Base-by-base conservation (phyloP, 768 basidiomycete genomes). In the Artomyces pyxidatus region DNA sequence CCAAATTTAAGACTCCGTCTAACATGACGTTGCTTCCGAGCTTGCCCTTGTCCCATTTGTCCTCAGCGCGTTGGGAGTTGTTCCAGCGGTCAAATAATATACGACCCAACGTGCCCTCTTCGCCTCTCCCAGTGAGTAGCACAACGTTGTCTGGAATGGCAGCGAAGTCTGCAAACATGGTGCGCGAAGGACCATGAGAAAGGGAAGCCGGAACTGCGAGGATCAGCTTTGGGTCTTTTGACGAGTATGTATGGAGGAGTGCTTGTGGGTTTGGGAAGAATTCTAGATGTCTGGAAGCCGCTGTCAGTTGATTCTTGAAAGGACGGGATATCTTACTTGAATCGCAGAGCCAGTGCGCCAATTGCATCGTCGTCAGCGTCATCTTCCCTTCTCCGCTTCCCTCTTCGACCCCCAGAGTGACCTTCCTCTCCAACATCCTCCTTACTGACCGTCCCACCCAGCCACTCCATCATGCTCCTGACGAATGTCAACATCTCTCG, bases 391-490 rank as follows among this genome's bases (percentile, higher is more conserved):
- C 61, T 68, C 57, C 61, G 71, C 37, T 76, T 73, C 32, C 76
- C 72, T 17, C 73, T 73, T 27, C 76, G 72, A 9, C 60, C 50
- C 19, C 57, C 56, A 4, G 45, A 49, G 23, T 72, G 73, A 6
- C 77, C 80, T 26, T 88, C 85, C 62, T 88, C 89, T 2, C 89
- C 85, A 1, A 89, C 86, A 53, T 95, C 92, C 58, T 93, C 90
- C 60, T 91, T 91, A 58, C 84, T 89, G 46, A 96, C 83, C 12
- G 89, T 92, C 1, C 96, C 95, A 9, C 96, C 96, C 54, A 99
- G 80, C 92, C 94, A 98, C 63, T 98, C 96, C 80, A 96, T 95
- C 88, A 98, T 86, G 71, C 89, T 94, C 50, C 93, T 71, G 23
- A 96, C 89, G 60, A 93, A 91, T 1, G 88, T 85, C 29, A 96